A percentile compares a stretch with the other conserved stretches of the same genome.
Conservation (phyloP, 768 basidiomycete genomes). For the Lentinula boryana region DNA sequence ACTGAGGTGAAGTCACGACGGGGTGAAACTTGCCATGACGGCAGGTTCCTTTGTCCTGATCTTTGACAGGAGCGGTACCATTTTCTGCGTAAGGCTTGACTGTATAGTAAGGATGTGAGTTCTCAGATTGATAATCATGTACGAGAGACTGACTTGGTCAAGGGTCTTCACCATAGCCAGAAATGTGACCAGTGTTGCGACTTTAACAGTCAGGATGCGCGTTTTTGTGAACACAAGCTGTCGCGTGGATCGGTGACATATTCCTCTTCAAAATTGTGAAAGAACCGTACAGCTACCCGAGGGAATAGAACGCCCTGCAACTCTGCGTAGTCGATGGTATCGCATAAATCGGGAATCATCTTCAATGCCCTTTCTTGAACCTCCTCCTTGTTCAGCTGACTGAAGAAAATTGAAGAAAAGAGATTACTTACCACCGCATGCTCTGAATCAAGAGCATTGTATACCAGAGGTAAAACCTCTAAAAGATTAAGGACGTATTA, state of each 20-base stretch:
- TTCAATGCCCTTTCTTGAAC: conserved; percentile 90
- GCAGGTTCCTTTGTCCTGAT: conserved; percentile 95
- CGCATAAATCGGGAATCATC: conserved; percentile 81
- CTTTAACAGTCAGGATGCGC: conserved; percentile 83
- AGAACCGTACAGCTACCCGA: conserved; percentile 73
- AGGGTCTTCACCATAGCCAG: conserved; percentile 83
- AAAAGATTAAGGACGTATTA: background rate
- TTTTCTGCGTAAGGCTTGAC: conserved; percentile 88
- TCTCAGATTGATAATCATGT: background rate
- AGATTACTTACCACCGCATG: conserved; percentile 59
- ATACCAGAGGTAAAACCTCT: conserved; percentile 97
- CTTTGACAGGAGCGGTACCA: conserved; percentile 90
- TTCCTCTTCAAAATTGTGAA: background rate
- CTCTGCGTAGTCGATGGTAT: conserved; percentile 92
- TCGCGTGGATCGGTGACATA: conserved; percentile 3
- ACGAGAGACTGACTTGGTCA: conserved; percentile 55
- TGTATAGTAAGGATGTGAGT: conserved; percentile 17
- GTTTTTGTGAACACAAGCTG: conserved; percentile 94
- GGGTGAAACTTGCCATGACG: conserved; percentile 62
- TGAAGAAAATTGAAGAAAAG: background rate
- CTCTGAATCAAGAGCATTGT: conserved; percentile 95
- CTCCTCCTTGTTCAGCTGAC: conserved; percentile 27
- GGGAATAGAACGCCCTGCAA: conserved; percentile 88
- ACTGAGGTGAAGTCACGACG: background rate
- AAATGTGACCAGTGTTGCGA: conserved; percentile 81